Evolutionary conservation across 805 yeast genomes (phyloP), one percentile per base, ranked within the genome.

Genomic region (Komagataella kurtzmanii): DNA sequence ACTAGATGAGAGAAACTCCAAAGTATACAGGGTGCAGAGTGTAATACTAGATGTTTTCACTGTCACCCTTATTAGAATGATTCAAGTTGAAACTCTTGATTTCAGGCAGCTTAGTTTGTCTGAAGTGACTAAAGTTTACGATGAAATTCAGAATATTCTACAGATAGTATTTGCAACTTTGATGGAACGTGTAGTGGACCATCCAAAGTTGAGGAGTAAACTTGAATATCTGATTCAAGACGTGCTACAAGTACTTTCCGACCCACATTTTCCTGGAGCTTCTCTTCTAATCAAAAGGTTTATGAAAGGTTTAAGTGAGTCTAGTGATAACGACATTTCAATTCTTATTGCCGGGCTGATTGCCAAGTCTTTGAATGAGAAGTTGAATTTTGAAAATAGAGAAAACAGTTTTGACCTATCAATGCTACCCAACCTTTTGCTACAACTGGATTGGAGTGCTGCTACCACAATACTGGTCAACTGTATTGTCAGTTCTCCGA

Each of bases 1-100:
- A 19, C 57, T 81, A 3, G 77, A 85, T 0, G 63, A 66, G 0
- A 69, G 70, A 49, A 76, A 72, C 48, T 67, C 64, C 46, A 67
- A 69, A 46, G 51, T 79, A 0, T 62, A 71, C 0, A 54, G 82
- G 4, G 52, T 82, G 2, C 58, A 81, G 19, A 65, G 74, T 17
- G 50, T 18, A 6, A 45, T n/a, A 12, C 43, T 45, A 8, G 46
- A 36, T 21, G 44, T 44, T 19, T 44, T 44, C 14, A 36, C 17
- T 14, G 21, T 23, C 14, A 48, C 59, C 70, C 7, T 61, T 70
- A 17, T 14, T 19, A 21, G 44, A 30, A 18, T 45, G 30, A 36
- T 21, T 17, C 36, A 14, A 43, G 46, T 36, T 17, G 40, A 17
- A 6, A 24, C 21, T n/a, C 24, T 14, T 17, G 30, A 12, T 14